Base-by-base conservation (phyloP, 495 filamentous ascomycete species). In the Articulospora tetracladia region DNA sequence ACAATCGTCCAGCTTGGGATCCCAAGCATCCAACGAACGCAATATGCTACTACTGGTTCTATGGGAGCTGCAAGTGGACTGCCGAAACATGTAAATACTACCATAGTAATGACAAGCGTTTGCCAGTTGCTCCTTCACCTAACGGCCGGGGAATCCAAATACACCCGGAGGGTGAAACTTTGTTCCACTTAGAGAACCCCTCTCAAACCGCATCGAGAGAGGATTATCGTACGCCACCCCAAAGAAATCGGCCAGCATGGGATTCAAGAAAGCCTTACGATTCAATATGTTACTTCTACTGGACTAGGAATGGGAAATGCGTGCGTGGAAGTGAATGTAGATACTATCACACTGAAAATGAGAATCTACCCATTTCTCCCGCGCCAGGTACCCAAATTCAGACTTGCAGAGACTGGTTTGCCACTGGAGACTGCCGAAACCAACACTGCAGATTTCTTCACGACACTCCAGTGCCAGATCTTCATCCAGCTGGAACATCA, bases 41-140 rank as follows among this genome's bases (percentile, higher is more conserved):
- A 3, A 64, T 64, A 3, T 64, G 62, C 47, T 57, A 57, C 24
- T 57, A 57, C 20, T 57, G 46, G 46, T 27, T 44, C 52, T 10
- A 10, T 1, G 50, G 11, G 17, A 44, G 46, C 0, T 12, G n/a
- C 24, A 60, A 57, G 34, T n/a, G 20, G 8, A 49, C 49, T 8
- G 55, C 23, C 11, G 12, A 25, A 23, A 0, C 2, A 20, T 63
- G 61, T 26, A 27, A 34, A 12, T 59, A 54, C 53, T n/a, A 53
- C 22, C 61, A 59, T 39, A 36, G 20, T 51, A 30, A 59, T 11
- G 54, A 58, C 15, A n/a, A 15, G 8, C 23, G 22, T 11, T 34
- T 58, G 20, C 47, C 60, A 19, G 30, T 63, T 25, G 60, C 36
- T 8, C 60, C 60, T 26, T 30, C 60, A 19, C 55, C 60, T n/a